Conservation (phyloP, 176 grass and related monocot genomes). For the Carex kokanica region DNA sequence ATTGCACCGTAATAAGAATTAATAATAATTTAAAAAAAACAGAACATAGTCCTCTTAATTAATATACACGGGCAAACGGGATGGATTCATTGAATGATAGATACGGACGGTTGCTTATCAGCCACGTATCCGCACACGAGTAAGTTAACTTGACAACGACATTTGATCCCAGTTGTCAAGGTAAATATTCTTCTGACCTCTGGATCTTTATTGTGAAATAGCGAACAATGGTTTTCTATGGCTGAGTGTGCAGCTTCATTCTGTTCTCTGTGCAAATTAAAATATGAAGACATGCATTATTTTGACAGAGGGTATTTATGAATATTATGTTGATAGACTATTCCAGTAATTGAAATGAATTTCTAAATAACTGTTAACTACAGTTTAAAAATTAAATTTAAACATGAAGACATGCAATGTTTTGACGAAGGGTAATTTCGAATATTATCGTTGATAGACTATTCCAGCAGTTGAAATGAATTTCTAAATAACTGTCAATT, state of each 20-base stretch:
- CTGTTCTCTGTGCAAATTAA: neutral
- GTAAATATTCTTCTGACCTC: neutral
- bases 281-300: too few relatives aligned
- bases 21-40: neutral
- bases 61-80: neutral
- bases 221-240: neutral
- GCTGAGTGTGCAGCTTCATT: neutral
- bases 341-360: too few relatives aligned
- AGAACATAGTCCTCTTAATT: neutral
- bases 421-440: too few relatives aligned
- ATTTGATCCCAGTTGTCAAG: conserved; percentile 13
- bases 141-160: neutral
- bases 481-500: too few relatives aligned
- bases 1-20: neutral
- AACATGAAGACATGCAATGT: too few relatives aligned
- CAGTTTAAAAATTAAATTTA: too few relatives aligned
- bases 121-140: neutral
- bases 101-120: neutral
- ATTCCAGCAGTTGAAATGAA: too few relatives aligned
- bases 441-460: too few relatives aligned
- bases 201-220: neutral
- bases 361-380: too few relatives aligned
- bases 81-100: neutral
- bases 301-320: too few relatives aligned
- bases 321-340: too few relatives aligned